phyloP scores from a whole-genome alignment of 2,329 filamentous ascomycete genomes.

The Alternaria incomplexa region DNA sequence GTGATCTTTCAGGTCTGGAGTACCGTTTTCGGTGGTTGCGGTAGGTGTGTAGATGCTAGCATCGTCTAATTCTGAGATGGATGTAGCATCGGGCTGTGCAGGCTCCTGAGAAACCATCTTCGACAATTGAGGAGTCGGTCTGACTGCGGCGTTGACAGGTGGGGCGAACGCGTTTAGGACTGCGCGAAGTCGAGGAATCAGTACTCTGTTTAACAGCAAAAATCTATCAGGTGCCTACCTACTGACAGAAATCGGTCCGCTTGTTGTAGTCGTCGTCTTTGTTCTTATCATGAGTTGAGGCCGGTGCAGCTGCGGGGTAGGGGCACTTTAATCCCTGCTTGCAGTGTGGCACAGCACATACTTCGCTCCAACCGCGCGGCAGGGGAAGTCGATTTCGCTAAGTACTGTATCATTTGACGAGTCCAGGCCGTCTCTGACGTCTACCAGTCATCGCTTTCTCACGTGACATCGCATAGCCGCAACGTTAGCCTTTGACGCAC shows the following conservation, averaged over 20 bases:
- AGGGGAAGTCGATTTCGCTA: background rate
- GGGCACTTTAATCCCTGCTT: background rate
- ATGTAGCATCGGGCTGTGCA: background rate
- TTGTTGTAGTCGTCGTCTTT: background rate
- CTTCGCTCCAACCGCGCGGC: background rate
- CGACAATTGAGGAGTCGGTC: background rate
- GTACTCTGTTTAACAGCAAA: background rate
- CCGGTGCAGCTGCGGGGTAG: background rate
- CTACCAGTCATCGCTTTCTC: background rate
- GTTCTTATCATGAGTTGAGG: background rate
- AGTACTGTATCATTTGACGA: background rate
- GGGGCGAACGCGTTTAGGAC: background rate
- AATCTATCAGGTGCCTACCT: background rate
- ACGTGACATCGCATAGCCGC: background rate
- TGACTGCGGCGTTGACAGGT: background rate
- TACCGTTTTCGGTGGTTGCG: background rate
- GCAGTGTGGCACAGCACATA: background rate
- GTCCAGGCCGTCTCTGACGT: background rate
- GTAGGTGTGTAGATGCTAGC: conserved; percentile 3
- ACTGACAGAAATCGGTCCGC: background rate
- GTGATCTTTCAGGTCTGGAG: background rate
- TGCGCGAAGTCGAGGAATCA: background rate
- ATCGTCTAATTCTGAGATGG: conserved; percentile 4
- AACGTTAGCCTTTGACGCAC: background rate
- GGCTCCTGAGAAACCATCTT: background rate